Percentiles rank a stretch among this genome's conserved stretches.
Conservation (phyloP, 768 basidiomycete species). For the Hortiboletus campestris region DNA sequence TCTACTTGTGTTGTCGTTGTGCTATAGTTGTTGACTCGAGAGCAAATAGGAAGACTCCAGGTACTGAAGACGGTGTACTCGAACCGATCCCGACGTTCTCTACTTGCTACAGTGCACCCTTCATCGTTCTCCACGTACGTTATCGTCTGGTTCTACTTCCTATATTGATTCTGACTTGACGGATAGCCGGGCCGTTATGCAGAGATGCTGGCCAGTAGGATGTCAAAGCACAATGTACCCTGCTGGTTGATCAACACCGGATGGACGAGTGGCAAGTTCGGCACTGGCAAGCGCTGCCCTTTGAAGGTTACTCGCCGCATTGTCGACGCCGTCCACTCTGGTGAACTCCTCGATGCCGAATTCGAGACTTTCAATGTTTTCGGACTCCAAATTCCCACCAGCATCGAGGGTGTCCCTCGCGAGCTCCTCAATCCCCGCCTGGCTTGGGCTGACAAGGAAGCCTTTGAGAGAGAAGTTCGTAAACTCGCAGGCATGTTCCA, state of each 20-base stretch:
- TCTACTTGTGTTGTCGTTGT: conserved; percentile 2
- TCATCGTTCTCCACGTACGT: conserved; percentile 92
- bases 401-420: conserved; percentile 81
- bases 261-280: conserved; percentile 94
- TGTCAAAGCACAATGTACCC: conserved; percentile 83
- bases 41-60: conserved; percentile 82
- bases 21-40: conserved; percentile 19
- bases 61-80: conserved; percentile 95
- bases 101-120: conserved; percentile 98
- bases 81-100: conserved; percentile 99
- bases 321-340: conserved; percentile 95
- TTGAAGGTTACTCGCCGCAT: conserved; percentile 95
- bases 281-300: conserved; percentile 90
- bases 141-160: neutral
- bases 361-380: conserved; percentile 85
- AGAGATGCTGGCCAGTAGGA: conserved; percentile 92
- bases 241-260: conserved; percentile 99
- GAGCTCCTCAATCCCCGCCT: conserved; percentile 86
- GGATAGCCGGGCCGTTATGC: conserved; percentile 89
- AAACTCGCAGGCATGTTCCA: conserved; percentile 93
- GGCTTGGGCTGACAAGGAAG: conserved; percentile 88
- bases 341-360: conserved; percentile 82
- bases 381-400: conserved; percentile 80
- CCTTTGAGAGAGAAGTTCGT: conserved; percentile 83
- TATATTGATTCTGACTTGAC: neutral